Conservation (phyloP, 371 early-diverging fungal genomes). For the Apophysomyces variabilis region DNA sequence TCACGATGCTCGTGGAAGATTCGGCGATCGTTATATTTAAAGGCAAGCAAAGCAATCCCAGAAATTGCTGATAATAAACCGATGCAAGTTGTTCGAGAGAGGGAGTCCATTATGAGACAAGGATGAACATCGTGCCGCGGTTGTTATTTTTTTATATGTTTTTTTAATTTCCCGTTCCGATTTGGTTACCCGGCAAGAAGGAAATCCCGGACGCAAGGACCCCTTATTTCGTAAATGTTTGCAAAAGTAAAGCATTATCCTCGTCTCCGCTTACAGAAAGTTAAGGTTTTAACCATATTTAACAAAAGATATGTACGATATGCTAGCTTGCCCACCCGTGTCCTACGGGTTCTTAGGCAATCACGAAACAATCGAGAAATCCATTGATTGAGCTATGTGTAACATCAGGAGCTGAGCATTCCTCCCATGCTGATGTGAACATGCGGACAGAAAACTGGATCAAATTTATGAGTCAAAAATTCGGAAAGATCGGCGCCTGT, state of each 20-base stretch:
- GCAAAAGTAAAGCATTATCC: background rate
- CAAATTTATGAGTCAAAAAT: too few species aligned
- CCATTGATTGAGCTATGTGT: too few species aligned
- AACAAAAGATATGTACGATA: too few species aligned
- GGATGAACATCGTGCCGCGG: background rate
- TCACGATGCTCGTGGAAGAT: constrained; percentile 27
- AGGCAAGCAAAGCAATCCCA: constrained; percentile 19
- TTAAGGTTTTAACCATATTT: background rate
- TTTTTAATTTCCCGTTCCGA: background rate
- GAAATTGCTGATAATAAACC: constrained; percentile 22
- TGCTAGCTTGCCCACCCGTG: too few species aligned
- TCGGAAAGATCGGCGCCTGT: too few species aligned
- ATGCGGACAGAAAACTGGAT: too few species aligned
- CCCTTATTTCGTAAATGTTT: background rate
- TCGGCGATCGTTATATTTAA: constrained; percentile 35
- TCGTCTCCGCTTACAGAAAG: background rate
- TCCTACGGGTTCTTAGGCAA: too few species aligned
- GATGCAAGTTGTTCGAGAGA: background rate
- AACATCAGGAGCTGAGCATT: too few species aligned
- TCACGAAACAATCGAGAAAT: too few species aligned
- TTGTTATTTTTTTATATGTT: background rate
- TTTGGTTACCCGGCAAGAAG: too few species aligned
- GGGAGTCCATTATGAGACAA: background rate
- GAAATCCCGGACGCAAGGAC: background rate
- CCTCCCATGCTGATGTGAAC: too few species aligned